These are phyloP conservation scores for Dryadomyces quercivorus DNA, from an alignment of 2,329 filamentous ascomycete species.

Conservation along the genomic window DNA sequence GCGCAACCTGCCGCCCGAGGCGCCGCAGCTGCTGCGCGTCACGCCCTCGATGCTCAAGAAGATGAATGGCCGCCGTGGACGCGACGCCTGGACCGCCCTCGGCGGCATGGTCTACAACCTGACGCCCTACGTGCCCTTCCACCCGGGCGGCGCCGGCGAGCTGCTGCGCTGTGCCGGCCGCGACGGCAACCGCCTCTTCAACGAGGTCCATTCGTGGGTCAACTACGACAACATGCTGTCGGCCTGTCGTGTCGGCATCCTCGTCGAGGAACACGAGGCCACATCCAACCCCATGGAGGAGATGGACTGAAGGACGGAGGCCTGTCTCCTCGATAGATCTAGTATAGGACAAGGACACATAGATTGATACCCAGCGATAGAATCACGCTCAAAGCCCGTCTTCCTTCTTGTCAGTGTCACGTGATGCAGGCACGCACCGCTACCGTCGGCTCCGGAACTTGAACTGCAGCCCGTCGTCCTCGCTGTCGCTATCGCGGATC, in stretches of 20 bases:
- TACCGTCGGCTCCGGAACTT: constrained; percentile 39
- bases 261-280: constrained; percentile 41
- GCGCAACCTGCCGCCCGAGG: constrained; percentile 42
- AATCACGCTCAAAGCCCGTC: too few relatives aligned
- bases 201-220: constrained; percentile 58
- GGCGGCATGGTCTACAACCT: constrained; percentile 92
- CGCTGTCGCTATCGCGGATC: constrained; percentile 16
- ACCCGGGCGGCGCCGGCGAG: constrained; percentile 76
- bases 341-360: too few relatives aligned
- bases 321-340: too few relatives aligned
- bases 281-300: constrained; percentile 37
- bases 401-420: not conserved
- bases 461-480: constrained; percentile 42
- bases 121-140: constrained; percentile 76
- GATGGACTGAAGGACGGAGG: constrained; percentile 36
- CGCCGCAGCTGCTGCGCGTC: constrained; percentile 56
- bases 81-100: constrained; percentile 82
- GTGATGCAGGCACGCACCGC: not conserved
- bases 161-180: constrained; percentile 49
- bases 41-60: constrained; percentile 68
- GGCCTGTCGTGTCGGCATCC: constrained; percentile 49
- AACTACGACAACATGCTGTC: constrained; percentile 60
- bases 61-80: constrained; percentile 72
- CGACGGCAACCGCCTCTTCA: constrained; percentile 52
- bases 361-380: not conserved